Conservation (phyloP, 495 filamentous ascomycete genomes). For the Hypoxylon subgilvum region DNA sequence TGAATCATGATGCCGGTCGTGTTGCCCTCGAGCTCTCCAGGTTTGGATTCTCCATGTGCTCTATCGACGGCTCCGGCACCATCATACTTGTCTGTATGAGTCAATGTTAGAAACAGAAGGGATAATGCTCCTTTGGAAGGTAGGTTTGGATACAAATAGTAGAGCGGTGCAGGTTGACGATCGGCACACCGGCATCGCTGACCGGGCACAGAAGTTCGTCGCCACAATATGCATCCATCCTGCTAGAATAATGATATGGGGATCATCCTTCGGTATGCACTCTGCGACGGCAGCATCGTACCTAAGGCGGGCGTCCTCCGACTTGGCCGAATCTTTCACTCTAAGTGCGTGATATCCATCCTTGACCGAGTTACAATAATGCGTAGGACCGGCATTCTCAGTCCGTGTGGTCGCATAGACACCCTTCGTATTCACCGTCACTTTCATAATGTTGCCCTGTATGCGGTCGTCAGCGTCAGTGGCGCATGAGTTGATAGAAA, state of each 20-base stretch:
- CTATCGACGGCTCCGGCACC: conserved; percentile 79
- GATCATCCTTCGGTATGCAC: conserved; percentile 68
- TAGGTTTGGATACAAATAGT: conserved; percentile 13
- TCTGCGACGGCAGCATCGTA: conserved; percentile 84
- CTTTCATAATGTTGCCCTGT: conserved; percentile 69
- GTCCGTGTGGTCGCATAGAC: conserved; percentile 83
- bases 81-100: conserved; percentile 66
- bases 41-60: conserved; percentile 75
- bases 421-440: conserved; percentile 81
- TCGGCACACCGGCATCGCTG: conserved; percentile 60
- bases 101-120: conserved; percentile 17
- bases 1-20: conserved; percentile 94
- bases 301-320: conserved; percentile 65
- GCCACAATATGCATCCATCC: conserved; percentile 73
- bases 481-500: conserved; percentile 76
- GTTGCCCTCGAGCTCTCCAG: conserved; percentile 67
- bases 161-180: conserved; percentile 79
- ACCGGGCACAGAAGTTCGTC: conserved; percentile 65
- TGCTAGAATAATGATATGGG: conserved; percentile 71
- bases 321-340: conserved; percentile 57
- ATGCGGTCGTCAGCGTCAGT: conserved; percentile 56
- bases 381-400: conserved; percentile 66
- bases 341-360: conserved; percentile 60
- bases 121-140: not conserved
- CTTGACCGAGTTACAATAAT: conserved; percentile 84